A percentile compares a stretch with the other conserved stretches of the same genome.
Conservation (phyloP, 495 filamentous ascomycete genomes). For the Penicillium steckii region DNA sequence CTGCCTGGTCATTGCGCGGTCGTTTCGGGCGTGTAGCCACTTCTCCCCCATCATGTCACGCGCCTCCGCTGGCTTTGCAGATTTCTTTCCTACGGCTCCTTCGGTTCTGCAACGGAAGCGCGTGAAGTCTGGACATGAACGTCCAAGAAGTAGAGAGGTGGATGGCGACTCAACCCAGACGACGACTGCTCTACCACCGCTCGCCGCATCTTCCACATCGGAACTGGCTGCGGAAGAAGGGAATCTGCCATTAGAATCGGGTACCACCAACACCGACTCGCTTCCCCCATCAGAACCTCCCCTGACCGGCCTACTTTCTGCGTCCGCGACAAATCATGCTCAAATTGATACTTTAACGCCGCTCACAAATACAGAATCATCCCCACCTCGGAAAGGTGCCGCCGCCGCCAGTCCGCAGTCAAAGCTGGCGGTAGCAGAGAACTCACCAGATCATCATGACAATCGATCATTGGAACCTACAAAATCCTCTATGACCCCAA, state of each 20-base stretch:
- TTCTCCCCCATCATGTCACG: conserved; percentile 72
- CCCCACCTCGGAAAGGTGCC: conserved; percentile 62
- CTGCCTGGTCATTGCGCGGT: conserved; percentile 36
- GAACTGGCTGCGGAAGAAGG: conserved; percentile 7
- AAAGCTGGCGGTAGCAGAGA: conserved; percentile 35
- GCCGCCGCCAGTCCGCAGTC: conserved; percentile 50
- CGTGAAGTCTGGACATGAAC: conserved; percentile 41
- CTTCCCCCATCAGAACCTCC: conserved; percentile 61
- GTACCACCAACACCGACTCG: conserved; percentile 57
- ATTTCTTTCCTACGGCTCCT: conserved; percentile 88
- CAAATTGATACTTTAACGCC: conserved; percentile 66
- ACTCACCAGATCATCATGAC: conserved; percentile 10
- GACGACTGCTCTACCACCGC: not conserved
- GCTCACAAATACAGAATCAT: conserved; percentile 73
- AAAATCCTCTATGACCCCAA: conserved; percentile 44
- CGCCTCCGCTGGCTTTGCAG: conserved; percentile 78
- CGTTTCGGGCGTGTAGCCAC: conserved; percentile 45
- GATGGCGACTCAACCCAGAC: conserved; percentile 21
- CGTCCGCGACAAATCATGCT: conserved; percentile 45
- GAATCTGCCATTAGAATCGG: conserved; percentile 11
- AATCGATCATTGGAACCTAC: conserved; percentile 12
- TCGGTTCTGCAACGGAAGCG: conserved; percentile 59
- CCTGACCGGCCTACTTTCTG: conserved; percentile 1
- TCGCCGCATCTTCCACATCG: conserved; percentile 14
- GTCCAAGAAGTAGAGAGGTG: conserved; percentile 23